A percentile compares a stretch with the other conserved stretches of the same genome.
These are phyloP conservation scores for Tulasnella sp. DNA, from an alignment of 768 basidiomycete species.

Conservation along the genomic window DNA sequence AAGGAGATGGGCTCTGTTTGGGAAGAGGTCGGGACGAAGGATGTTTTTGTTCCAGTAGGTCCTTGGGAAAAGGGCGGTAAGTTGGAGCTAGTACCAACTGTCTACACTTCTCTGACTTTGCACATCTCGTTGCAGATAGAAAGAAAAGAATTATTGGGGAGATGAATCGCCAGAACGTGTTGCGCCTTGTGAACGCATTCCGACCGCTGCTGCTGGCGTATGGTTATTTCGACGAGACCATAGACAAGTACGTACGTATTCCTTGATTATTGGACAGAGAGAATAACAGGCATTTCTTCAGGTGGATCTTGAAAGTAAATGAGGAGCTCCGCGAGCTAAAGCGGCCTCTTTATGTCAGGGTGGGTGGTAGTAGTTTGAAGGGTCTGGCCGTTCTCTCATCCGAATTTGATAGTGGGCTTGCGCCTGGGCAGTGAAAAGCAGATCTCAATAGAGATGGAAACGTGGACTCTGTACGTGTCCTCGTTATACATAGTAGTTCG, in stretches of 20 bases:
- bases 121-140: not conserved
- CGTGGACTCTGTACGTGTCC: no score
- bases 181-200: not conserved
- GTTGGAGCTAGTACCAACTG: not conserved
- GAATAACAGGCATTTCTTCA: not conserved
- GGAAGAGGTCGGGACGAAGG: not conserved
- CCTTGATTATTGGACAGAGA: not conserved
- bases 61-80: slow-evolving; percentile 15
- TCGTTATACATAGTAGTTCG: no score
- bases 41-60: slow-evolving; percentile 7
- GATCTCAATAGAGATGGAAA: not conserved
- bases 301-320: not conserved
- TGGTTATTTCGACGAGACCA: slow-evolving; percentile 21
- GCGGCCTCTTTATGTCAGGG: not conserved
- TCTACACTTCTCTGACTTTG: not conserved
- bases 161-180: not conserved
- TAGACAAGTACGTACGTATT: not conserved
- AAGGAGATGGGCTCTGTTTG: slow-evolving; percentile 4
- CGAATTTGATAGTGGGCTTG: not conserved
- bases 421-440: slow-evolving; percentile 1
- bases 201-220: slow-evolving; percentile 13
- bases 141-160: not conserved
- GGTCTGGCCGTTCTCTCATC: not conserved
- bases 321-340: not conserved
- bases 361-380: not conserved